phyloP scores from a whole-genome alignment of 2,329 filamentous ascomycete species.

The Fusarium sp. region DNA sequence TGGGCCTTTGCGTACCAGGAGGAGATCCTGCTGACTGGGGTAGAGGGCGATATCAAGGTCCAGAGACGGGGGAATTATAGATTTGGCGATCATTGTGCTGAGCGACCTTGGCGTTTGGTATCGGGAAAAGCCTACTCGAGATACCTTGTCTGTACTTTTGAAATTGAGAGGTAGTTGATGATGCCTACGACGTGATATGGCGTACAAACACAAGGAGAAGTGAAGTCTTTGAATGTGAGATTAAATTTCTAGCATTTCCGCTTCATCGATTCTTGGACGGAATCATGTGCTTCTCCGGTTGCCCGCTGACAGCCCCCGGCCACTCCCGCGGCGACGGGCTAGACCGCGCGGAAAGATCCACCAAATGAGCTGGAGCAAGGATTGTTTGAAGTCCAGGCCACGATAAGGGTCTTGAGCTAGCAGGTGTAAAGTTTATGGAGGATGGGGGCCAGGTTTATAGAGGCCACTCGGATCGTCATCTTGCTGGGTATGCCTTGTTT shows the following conservation, averaged over 20 bases:
- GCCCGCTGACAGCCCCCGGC: conserved; percentile 38
- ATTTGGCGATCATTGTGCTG: not conserved
- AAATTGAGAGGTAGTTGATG: not conserved
- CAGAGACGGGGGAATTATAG: conserved; percentile 54
- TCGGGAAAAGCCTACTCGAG: conserved; percentile 14
- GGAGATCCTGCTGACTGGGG: conserved; percentile 78
- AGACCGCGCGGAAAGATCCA: conserved; percentile 41
- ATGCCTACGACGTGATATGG: not conserved
- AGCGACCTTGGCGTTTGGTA: conserved; percentile 5
- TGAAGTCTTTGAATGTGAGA: not conserved
- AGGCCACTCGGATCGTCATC: not conserved
- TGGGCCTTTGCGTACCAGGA: conserved; percentile 89
- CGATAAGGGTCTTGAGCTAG: conserved; percentile 14
- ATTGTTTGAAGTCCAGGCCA: conserved; percentile 19
- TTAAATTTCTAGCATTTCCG: not conserved
- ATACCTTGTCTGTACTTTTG: conserved; percentile 8
- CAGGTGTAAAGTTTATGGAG: not conserved
- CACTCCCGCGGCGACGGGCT: conserved; percentile 36
- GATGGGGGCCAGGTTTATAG: not conserved
- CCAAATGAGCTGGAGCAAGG: conserved; percentile 25
- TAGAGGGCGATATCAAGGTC: conserved; percentile 59
- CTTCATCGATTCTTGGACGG: conserved; percentile 12
- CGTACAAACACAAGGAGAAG: not conserved
- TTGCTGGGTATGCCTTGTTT: not conserved
- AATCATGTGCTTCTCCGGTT: conserved; percentile 25